A percentile compares a stretch with the other conserved stretches of the same genome.
phyloP scores from a whole-genome alignment of 495 filamentous ascomycete species.

The Aspergillus ostianus region DNA sequence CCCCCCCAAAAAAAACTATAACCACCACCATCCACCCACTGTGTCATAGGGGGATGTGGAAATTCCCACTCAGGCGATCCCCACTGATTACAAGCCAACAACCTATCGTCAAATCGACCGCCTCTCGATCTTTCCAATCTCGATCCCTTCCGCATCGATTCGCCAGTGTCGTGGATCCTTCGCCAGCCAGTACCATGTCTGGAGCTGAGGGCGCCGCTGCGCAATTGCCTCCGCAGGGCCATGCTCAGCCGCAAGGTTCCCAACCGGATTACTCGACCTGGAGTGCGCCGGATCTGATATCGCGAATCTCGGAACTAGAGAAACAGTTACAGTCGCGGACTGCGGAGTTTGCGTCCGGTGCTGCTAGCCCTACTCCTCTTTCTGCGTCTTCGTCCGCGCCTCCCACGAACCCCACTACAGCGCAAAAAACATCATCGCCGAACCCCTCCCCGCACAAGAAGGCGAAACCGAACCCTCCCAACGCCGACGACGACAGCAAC shows the following conservation, averaged over 20 bases:
- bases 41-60: constrained; percentile 18
- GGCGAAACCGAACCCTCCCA: constrained; percentile 12
- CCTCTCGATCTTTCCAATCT: neutral
- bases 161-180: neutral
- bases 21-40: too few species aligned
- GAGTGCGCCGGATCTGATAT: constrained; percentile 63
- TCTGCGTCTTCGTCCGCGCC: constrained; percentile 9
- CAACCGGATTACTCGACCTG: constrained; percentile 55
- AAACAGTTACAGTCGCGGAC: constrained; percentile 51
- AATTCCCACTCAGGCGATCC: constrained; percentile 9
- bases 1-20: too few species aligned
- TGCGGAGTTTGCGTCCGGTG: constrained; percentile 32
- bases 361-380: constrained; percentile 3
- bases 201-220: constrained; percentile 3
- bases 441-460: neutral
- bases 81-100: constrained; percentile 4
- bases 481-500: constrained; percentile 15
- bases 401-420: neutral
- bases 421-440: constrained; percentile 2
- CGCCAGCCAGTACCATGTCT: constrained; percentile 12
- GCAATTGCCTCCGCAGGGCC: constrained; percentile 1
- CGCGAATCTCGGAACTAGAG: constrained; percentile 65
- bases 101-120: constrained; percentile 1
- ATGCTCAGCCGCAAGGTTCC: constrained; percentile 6
- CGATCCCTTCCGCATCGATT: neutral